phyloP scores from a whole-genome alignment of 2,329 filamentous ascomycete genomes.

The Sclerotinia minor region DNA sequence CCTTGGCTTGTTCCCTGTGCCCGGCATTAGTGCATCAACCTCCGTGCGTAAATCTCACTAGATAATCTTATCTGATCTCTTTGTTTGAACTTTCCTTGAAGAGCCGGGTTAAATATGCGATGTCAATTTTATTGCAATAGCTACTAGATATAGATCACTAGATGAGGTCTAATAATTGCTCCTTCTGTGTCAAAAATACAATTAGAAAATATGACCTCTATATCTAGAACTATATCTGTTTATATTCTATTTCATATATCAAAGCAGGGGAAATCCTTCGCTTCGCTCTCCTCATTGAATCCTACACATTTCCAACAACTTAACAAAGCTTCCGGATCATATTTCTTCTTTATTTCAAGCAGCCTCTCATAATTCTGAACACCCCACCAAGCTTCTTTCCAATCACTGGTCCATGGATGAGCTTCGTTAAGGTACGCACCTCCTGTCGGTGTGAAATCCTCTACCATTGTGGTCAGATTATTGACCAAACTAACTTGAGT shows the following conservation, averaged over 20 bases:
- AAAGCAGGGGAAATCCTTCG: slow-evolving; percentile 26
- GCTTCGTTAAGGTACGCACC: slow-evolving; percentile 33
- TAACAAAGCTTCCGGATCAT: slow-evolving; percentile 32
- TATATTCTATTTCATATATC: neutral
- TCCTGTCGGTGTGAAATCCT: slow-evolving; percentile 25
- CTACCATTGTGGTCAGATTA: slow-evolving; percentile 13
- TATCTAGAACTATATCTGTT: neutral
- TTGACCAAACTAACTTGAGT: neutral
- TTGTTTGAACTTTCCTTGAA: no score
- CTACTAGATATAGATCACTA: no score
- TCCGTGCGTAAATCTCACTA: no score
- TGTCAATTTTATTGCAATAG: no score
- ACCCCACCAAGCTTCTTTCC: slow-evolving; percentile 29
- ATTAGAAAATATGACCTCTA: neutral
- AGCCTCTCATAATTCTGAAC: slow-evolving; percentile 29
- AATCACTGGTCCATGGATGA: slow-evolving; percentile 28
- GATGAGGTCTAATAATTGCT: no score
- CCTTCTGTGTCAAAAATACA: no score
- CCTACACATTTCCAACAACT: slow-evolving; percentile 32
- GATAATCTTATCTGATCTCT: no score
- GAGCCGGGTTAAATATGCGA: no score
- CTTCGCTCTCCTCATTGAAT: slow-evolving; percentile 26
- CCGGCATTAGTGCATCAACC: no score
- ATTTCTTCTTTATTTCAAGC: slow-evolving; percentile 31
- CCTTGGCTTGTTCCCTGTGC: no score